phyloP scores from a whole-genome alignment of 441 rosid species.

The Sinapis alba region DNA sequence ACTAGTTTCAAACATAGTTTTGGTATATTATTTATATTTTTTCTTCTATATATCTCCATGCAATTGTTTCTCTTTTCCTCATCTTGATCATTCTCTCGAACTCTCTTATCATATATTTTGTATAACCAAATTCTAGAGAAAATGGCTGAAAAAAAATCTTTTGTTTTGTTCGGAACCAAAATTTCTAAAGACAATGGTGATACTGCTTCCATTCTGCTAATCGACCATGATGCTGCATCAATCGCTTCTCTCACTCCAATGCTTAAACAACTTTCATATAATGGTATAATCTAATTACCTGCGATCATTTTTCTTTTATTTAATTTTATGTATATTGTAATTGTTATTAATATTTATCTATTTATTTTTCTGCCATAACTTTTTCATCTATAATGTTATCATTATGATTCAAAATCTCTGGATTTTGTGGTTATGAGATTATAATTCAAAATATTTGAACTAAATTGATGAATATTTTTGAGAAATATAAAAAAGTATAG shows the following conservation, averaged over 20 bases:
- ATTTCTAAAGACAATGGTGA: background rate
- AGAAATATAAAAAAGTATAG: no score
- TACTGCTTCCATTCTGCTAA: background rate
- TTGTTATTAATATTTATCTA: background rate
- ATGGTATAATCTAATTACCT: background rate
- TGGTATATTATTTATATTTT: background rate
- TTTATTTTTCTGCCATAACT: background rate
- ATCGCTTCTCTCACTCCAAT: conserved; percentile 11
- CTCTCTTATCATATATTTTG: background rate
- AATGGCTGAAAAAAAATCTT: background rate
- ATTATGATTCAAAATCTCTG: background rate
- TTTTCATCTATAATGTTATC: background rate
- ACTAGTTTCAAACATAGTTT: background rate
- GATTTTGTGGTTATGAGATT: background rate
- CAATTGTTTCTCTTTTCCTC: background rate
- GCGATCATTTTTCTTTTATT: background rate
- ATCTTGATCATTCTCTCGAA: background rate
- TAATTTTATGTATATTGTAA: background rate
- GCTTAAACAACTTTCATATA: background rate
- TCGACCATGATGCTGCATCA: conserved; percentile 19
- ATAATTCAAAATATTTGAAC: background rate
- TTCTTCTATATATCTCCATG: background rate
- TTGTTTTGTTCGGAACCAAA: background rate
- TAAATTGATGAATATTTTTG: background rate
- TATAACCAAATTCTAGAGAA: background rate